Percentiles rank a stretch among this genome's conserved stretches.
Conservation (phyloP, 2,329 filamentous ascomycete genomes). For the Nemania sp. region DNA sequence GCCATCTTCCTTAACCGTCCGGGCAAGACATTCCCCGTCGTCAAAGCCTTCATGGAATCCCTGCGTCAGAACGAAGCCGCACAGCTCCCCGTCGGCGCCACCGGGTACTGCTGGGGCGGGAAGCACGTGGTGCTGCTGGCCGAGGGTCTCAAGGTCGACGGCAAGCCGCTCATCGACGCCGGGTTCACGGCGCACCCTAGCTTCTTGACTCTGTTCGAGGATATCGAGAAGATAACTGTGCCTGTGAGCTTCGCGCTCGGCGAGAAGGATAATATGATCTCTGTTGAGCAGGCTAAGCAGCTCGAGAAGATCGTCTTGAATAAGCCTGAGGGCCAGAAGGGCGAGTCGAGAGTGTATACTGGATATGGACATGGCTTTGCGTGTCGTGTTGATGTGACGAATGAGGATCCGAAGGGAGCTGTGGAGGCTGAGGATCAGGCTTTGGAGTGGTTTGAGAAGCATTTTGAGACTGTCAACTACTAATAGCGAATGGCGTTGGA, state of each 20-base stretch:
- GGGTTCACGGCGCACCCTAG: constrained; percentile 59
- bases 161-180: constrained; percentile 51
- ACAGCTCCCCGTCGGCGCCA: constrained; percentile 49
- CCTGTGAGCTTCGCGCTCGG: constrained; percentile 53
- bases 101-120: constrained; percentile 68
- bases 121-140: constrained; percentile 56
- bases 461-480: constrained; percentile 25
- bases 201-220: constrained; percentile 49
- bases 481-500: not conserved
- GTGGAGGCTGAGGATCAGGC: constrained; percentile 39
- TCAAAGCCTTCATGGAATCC: constrained; percentile 43
- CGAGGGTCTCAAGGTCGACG: constrained; percentile 36
- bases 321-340: constrained; percentile 38
- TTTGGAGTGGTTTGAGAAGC: constrained; percentile 38
- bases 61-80: constrained; percentile 39
- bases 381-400: constrained; percentile 32
- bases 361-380: constrained; percentile 48
- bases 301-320: constrained; percentile 43
- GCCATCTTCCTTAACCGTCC: constrained; percentile 40
- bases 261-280: constrained; percentile 48
- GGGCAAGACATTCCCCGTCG: constrained; percentile 40
- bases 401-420: constrained; percentile 32
- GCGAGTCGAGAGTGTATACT: constrained; percentile 45
- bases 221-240: constrained; percentile 48
- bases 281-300: constrained; percentile 37